A percentile compares a stretch with the other conserved stretches of the same genome.
Evolutionary conservation across 345 rosid species (phyloP).

Genomic region (Dipteronia dyeriana): DNA sequence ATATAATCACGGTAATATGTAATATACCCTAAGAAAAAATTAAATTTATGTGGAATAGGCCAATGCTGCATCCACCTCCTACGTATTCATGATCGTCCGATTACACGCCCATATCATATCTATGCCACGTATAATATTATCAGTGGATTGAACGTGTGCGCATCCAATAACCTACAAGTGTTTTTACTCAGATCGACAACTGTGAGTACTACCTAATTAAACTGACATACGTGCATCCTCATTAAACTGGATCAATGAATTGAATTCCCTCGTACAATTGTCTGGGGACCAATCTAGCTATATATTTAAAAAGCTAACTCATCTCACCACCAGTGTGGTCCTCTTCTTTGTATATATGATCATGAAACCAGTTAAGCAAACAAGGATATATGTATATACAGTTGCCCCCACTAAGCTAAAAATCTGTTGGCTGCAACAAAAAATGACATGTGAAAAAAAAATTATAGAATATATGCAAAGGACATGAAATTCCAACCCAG

Average conservation of each 20-base stretch:
- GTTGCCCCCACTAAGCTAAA: constrained; percentile 34
- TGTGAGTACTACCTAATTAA: background rate
- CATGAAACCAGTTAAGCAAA: constrained; percentile 8
- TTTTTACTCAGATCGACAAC: no score
- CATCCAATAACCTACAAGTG: no score
- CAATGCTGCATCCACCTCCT: no score
- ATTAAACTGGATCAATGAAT: background rate
- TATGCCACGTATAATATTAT: no score
- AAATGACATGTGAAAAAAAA: background rate
- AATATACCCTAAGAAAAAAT: no score
- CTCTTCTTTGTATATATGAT: constrained; percentile 2
- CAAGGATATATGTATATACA: constrained; percentile 4
- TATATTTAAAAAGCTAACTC: background rate
- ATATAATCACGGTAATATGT: no score
- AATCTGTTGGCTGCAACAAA: constrained; percentile 31
- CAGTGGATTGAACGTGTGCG: no score
- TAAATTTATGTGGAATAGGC: no score
- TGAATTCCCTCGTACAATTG: constrained; percentile 22
- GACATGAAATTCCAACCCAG: background rate
- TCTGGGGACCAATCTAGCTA: constrained; percentile 23
- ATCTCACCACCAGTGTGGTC: constrained; percentile 18
- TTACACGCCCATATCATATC: no score
- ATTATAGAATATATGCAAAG: constrained; percentile 31
- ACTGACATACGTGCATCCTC: background rate
- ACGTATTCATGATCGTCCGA: no score